These are phyloP conservation scores for Pythium coloratum DNA, from an alignment of 352 stramenopile genomes.

Conservation along the genomic window DNA sequence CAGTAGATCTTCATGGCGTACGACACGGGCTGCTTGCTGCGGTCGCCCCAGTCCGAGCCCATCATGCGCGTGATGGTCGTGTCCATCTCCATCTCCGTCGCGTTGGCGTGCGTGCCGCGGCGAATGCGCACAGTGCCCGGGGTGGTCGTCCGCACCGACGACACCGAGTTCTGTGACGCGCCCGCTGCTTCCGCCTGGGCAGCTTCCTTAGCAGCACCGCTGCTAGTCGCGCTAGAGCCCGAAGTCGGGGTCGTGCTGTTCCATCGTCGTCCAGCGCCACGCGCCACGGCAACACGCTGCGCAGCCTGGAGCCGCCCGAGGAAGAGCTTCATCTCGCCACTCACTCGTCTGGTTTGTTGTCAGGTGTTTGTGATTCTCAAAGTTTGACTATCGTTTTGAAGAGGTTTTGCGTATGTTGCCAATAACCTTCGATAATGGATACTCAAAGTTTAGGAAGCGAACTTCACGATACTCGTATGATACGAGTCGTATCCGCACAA, in stretches of 20 bases:
- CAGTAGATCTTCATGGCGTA: conserved; percentile 42
- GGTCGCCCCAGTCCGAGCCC: conserved; percentile 44
- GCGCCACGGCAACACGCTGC: not conserved
- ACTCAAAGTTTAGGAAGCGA: not conserved
- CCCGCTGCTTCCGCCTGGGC: not conserved
- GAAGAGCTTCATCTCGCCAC: conserved; percentile 22
- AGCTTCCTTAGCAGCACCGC: not conserved
- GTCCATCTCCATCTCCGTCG: conserved; percentile 31
- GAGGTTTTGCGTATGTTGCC: not conserved
- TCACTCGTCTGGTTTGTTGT: not conserved
- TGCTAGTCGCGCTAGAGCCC: not conserved
- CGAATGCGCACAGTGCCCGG: conserved; percentile 27
- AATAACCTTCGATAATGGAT: not conserved
- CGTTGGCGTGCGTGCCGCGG: conserved; percentile 20
- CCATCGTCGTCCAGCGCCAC: conserved; percentile 4
- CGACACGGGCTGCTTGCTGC: conserved; percentile 37
- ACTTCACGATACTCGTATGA: not conserved
- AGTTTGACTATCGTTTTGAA: not conserved
- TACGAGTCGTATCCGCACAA: not conserved
- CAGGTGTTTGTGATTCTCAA: not conserved
- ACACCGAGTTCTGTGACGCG: conserved; percentile 5
- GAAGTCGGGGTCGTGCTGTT: not conserved
- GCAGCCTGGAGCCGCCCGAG: conserved; percentile 3
- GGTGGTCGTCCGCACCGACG: conserved; percentile 13
- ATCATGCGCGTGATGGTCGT: conserved; percentile 33